Evolutionary conservation across 2,329 filamentous ascomycete genomes (phyloP), one percentile per base, ranked within the genome.

Genomic region (Epichloe elymi): DNA sequence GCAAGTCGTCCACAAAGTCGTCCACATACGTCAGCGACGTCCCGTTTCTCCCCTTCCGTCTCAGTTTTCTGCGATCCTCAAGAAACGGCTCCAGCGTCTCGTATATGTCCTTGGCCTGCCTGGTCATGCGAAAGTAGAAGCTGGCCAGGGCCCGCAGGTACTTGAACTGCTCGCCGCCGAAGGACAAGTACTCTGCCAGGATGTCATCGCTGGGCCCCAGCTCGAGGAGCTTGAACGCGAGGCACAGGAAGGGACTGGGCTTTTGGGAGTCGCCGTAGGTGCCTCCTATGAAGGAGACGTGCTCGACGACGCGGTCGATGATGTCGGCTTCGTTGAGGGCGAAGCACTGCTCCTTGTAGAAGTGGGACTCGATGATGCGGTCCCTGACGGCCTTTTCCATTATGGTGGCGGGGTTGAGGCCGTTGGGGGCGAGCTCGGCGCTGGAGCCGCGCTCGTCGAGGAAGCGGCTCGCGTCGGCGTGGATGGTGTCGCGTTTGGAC

Each of bases 341-440:
- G 69, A 97, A 98, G 67, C 93, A 96, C 71, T 96, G 90, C 70
- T 97, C 93, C 69, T 96, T 96, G 86, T 89, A 98, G 73, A 95
- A 98, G 71, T 95, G 94, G 49, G 83, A 88, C 63, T 95, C 89
- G 59, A 90, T 82, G 67, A 98, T 96, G 64, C 93, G 89, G 70
- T 98, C 93, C 63, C 87, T 86, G 57, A 96, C 88, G 40, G 89
- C 86, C 67, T 95, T 95, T 68, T 97, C 91, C 77, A 97, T 86
- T 54, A 97, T 86, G 4, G 86, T 90, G n/a, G 89, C 87, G 1
- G 91, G 91, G 70, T 96, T 96, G 62, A 94, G 85, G 54, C 89
- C 89, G 65, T 91, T 84, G 53, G 80, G 89, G 56, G 93, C 83
- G 20, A 94, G 79, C 37, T 82, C 70, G 44, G 83, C 86, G 12